These are phyloP conservation scores for Daldinia concentrica DNA, from an alignment of 495 filamentous ascomycete genomes.

Conservation along the genomic window DNA sequence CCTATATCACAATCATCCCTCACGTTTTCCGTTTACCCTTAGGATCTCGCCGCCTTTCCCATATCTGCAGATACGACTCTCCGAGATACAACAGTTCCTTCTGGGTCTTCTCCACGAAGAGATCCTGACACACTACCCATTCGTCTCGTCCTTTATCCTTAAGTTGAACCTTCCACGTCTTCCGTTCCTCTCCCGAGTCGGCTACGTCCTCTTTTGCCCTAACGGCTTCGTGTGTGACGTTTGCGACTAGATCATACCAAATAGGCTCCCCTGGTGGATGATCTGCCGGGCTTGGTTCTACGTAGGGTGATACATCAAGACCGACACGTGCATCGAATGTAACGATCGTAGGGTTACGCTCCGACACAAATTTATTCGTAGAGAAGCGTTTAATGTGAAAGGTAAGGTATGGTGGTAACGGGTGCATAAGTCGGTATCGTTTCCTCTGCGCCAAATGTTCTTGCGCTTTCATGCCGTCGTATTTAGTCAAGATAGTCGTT, in stretches of 20 bases:
- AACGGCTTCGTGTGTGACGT: conserved; percentile 92
- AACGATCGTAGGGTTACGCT: conserved; percentile 98
- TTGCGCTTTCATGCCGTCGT: conserved; percentile 88
- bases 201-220: conserved; percentile 75
- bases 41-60: conserved; percentile 75
- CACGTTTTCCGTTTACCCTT: conserved; percentile 44
- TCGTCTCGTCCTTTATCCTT: conserved; percentile 72
- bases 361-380: conserved; percentile 92
- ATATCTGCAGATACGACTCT: conserved; percentile 95
- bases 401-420: conserved; percentile 88
- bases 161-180: conserved; percentile 80
- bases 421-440: conserved; percentile 90
- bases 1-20: background rate
- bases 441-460: conserved; percentile 86
- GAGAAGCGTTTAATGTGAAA: conserved; percentile 98
- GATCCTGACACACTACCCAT: conserved; percentile 93
- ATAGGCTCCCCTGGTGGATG: conserved; percentile 82
- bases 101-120: conserved; percentile 88
- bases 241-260: conserved; percentile 95
- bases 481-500: conserved; percentile 89
- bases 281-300: conserved; percentile 60
- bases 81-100: conserved; percentile 89
- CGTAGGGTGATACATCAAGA: conserved; percentile 88
- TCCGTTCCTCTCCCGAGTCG: conserved; percentile 82
- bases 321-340: conserved; percentile 81